phyloP scores from a whole-genome alignment of 2,329 filamentous ascomycete genomes.

The Metarhizium humberi region DNA sequence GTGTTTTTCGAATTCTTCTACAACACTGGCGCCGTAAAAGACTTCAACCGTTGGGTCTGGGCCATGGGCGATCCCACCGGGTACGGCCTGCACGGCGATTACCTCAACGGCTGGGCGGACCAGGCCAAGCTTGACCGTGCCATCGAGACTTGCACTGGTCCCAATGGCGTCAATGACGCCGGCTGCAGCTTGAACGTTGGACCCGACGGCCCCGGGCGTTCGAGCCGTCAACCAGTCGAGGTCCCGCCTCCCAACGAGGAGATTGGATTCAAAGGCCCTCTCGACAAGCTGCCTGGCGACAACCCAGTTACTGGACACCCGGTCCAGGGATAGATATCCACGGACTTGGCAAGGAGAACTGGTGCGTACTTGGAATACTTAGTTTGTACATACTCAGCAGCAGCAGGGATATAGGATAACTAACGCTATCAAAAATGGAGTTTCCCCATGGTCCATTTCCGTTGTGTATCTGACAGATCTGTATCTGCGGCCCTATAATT shows the following conservation, averaged over 20 bases:
- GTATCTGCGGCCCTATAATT: not conserved
- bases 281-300: conserved; percentile 16
- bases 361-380: too few species aligned
- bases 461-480: not conserved
- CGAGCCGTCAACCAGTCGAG: conserved; percentile 11
- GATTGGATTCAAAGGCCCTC: conserved; percentile 14
- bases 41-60: conserved; percentile 18
- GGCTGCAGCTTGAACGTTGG: conserved; percentile 17
- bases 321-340: not conserved
- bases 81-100: conserved; percentile 20
- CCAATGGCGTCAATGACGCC: conserved; percentile 12
- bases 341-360: too few species aligned
- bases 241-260: conserved; percentile 14
- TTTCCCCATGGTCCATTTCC: too few species aligned
- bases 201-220: conserved; percentile 12
- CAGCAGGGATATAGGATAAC: not conserved
- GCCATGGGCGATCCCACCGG: conserved; percentile 18
- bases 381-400: not conserved
- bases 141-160: conserved; percentile 17
- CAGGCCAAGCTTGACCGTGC: conserved; percentile 15
- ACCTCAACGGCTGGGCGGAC: conserved; percentile 20
- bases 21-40: conserved; percentile 22
- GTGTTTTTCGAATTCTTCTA: conserved; percentile 38
- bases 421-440: not conserved
- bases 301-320: conserved; percentile 13